These are phyloP conservation scores for Botrytis aclada DNA, from an alignment of 2,329 filamentous ascomycete genomes.

Conservation along the genomic window DNA sequence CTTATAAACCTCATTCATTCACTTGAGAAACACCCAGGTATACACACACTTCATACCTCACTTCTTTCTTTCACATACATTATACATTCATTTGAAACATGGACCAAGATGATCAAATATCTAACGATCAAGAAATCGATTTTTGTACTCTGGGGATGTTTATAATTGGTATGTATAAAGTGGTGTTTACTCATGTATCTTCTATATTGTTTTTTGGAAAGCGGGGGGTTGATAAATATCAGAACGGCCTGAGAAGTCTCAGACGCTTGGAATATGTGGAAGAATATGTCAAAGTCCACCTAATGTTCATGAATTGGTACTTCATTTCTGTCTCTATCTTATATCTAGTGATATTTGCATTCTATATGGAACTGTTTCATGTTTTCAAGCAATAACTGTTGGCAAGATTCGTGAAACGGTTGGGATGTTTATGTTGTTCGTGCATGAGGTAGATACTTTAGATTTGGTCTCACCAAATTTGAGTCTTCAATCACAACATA, in stretches of 20 bases:
- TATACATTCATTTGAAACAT: background rate
- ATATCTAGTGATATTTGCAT: background rate
- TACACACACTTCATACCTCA: background rate
- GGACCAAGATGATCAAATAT: constrained; percentile 27
- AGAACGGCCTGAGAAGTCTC: constrained; percentile 13
- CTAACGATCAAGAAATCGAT: constrained; percentile 49
- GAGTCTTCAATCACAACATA: background rate
- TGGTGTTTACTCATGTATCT: background rate
- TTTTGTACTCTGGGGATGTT: constrained; percentile 73
- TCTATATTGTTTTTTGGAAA: background rate
- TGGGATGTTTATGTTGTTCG: constrained; percentile 12
- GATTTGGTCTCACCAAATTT: background rate
- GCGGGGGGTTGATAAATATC: background rate
- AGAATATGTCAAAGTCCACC: too few relatives aligned
- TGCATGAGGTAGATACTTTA: background rate
- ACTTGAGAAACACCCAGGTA: background rate
- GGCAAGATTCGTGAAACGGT: background rate
- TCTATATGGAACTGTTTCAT: background rate
- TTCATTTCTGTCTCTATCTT: too few relatives aligned
- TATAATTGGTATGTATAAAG: constrained; percentile 58
- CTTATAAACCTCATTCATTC: background rate
- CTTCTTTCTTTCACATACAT: background rate
- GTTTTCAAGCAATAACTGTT: background rate
- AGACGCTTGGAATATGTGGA: background rate
- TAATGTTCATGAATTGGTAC: background rate